Evolutionary conservation across 441 rosid genomes (phyloP), one percentile per base, ranked within the genome.

Genomic region (Syzygium syzygioides): DNA sequence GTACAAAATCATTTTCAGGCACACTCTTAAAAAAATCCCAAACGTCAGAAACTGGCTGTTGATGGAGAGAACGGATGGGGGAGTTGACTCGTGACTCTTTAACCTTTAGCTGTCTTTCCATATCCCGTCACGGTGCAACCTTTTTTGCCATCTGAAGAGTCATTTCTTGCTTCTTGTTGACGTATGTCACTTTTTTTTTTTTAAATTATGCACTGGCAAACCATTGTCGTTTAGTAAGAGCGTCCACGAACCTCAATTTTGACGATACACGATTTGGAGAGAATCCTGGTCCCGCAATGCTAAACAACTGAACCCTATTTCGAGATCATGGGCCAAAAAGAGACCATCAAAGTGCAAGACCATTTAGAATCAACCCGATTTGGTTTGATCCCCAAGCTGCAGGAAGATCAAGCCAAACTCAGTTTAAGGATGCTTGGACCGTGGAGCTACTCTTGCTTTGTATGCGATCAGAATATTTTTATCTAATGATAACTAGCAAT

Each of bases 91-190:
- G 89, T 37, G 87, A 88, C 89, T 34, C 54, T 55, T 79, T 96
- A 28, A 97, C 99, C 98, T 94, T 96, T 91, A 96, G 97, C 99
- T 98, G 95, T 88, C 98, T 91, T 91, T 95, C 99, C 86, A 95
- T 93, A 86, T 97, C 98, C 19, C 99, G 95, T 84, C 94, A 95
- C 68, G 93, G 96, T 45, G 99, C 98, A 59, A 98, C 96, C 92
- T 91, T 96, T 92, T 96, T 94, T 2, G 99, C 99, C 13, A 92
- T 99, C 98, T 96, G 94, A 79, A 90, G 87, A 84, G 89, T 54
- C 89, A 62, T 89, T 85, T 89, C 53, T 87, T 79, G n/a, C 23
- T 56, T 55, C n/a, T n/a, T n/a, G n/a, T n/a, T n/a, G n/a, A 80
- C 83, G 66, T 55, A 23, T n/a, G 55, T 79, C 56, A 86, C 76